Evolutionary conservation across 306 rosid genomes (phyloP).

Genomic region (Fagus crenata): DNA sequence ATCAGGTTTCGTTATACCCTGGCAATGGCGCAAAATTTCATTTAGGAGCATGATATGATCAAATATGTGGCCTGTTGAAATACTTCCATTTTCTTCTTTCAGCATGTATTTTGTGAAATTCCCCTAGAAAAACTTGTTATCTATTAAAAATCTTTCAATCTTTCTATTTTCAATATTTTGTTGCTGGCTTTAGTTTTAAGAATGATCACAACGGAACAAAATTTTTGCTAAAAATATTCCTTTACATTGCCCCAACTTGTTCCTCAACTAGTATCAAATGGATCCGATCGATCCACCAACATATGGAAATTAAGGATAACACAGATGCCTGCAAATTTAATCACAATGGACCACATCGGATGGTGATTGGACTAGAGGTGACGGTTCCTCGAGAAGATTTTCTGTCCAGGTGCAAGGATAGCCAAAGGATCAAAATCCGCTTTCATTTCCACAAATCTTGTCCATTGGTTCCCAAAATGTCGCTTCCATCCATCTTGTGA

Average conservation of each 20-base stretch:
- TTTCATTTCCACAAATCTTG: slow-evolving; percentile 57
- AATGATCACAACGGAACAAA: not conserved
- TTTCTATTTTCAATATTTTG: no score
- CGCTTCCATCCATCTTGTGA: slow-evolving; percentile 69
- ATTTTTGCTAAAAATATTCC: slow-evolving; percentile 17
- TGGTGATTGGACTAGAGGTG: slow-evolving; percentile 9
- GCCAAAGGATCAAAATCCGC: slow-evolving; percentile 72
- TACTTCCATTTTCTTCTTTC: not conserved
- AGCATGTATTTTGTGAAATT: not conserved
- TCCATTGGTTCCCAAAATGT: slow-evolving; percentile 78
- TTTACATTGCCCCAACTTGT: slow-evolving; percentile 23
- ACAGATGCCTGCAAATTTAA: slow-evolving; percentile 17
- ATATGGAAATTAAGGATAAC: not conserved
- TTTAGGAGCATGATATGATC: no score
- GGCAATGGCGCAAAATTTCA: not conserved
- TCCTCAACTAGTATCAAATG: slow-evolving; percentile 16
- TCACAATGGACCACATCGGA: not conserved
- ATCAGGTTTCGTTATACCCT: not conserved
- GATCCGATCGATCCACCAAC: slow-evolving; percentile 24
- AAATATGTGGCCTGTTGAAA: no score
- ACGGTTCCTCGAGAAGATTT: slow-evolving; percentile 56
- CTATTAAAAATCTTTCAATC: no score
- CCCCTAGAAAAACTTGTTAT: no score
- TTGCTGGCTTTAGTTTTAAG: not conserved
- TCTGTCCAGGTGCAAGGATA: slow-evolving; percentile 88